Evolutionary conservation across 148 eudicot species (phyloP).

Genomic region (Pharnaceum exiguum): DNA sequence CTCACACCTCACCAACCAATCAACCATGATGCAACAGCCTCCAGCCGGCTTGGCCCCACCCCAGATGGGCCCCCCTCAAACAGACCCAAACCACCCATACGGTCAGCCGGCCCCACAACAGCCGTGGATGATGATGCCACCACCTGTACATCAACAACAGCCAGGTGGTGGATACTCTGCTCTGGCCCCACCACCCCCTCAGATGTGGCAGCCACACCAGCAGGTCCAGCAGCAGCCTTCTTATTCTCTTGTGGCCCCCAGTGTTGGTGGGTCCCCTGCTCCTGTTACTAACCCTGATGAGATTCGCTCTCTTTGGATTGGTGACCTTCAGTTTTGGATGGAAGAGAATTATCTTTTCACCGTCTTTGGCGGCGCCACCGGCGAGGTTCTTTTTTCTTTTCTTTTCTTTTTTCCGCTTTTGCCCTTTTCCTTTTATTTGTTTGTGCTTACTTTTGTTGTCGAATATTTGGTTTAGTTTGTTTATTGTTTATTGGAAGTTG

Average conservation of each 20-base stretch:
- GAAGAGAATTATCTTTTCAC: slow-evolving; percentile 62
- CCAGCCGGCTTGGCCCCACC: slow-evolving; percentile 45
- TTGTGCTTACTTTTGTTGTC: background rate
- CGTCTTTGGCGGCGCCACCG: slow-evolving; percentile 56
- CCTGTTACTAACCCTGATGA: slow-evolving; percentile 38
- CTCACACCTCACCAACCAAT: background rate
- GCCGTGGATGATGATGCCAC: slow-evolving; percentile 54
- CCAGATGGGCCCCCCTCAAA: slow-evolving; percentile 31
- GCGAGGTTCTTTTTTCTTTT: slow-evolving; percentile 44
- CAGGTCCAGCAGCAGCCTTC: slow-evolving; percentile 15
- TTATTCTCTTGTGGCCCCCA: slow-evolving; percentile 1
- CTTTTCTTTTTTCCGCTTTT: background rate
- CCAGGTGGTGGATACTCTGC: slow-evolving; percentile 14
- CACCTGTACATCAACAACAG: slow-evolving; percentile 24
- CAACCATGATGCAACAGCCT: slow-evolving; percentile 67
- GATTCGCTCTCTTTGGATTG: slow-evolving; percentile 89
- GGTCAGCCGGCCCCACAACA: slow-evolving; percentile 37
- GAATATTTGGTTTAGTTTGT: background rate
- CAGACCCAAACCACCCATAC: slow-evolving; percentile 26
- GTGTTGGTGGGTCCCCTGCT: slow-evolving; percentile 18
- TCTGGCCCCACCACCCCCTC: slow-evolving; percentile 20
- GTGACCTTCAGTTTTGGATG: slow-evolving; percentile 96
- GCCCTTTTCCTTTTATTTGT: background rate
- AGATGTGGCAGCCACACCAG: slow-evolving; percentile 29
- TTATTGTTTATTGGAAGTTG: background rate